Evolutionary conservation across 345 rosid genomes (phyloP), one percentile per base, ranked within the genome.

Genomic region (Arabidopsis arenosa): DNA sequence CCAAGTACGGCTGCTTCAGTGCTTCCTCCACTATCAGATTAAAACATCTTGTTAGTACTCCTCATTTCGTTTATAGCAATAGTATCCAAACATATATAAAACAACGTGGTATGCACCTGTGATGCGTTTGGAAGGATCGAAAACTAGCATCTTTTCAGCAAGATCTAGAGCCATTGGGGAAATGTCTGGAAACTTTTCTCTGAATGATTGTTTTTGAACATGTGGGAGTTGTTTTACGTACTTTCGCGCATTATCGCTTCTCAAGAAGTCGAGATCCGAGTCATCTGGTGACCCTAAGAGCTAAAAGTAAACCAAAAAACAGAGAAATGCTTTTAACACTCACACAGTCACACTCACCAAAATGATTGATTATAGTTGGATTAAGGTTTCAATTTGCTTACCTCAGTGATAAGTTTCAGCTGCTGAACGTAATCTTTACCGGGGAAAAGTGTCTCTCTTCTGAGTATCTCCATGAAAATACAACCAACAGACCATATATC

Each of bases 401-500:
- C 98, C 96, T 91, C 88, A 5, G 90, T 93, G 63, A 91, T 91
- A 60, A 93, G 89, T 51, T 74, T 84, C 67, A 91, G 79, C 74
- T 91, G 98, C 56, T 93, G 97, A 68, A 88, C 90, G 69, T 93
- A 93, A 75, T 93, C 96, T 89, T 87, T 93, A 44, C 97, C 97
- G 0, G 92, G 89, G 28, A 89, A 89, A 48, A 93, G 91, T 3
- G 97, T 88, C 66, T 91, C 92, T 80, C 93, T 84, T 64, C 80
- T 82, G 11, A 88, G 66, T 30, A 91, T 85, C 79, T 91, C 97
- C 97, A 91, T 85, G 60, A 93, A 77, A 66, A 91, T 93, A 85
- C 98, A 93, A 77, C 98, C 97, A 72, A 93, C 98, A 9, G 96
- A 91, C 98, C 98, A 93, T 14, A 93, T 83, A 63, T 93, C 97